A percentile compares a stretch with the other conserved stretches of the same genome.
phyloP scores from a whole-genome alignment of 306 rosid species.

The Erythrophleum fordii region DNA sequence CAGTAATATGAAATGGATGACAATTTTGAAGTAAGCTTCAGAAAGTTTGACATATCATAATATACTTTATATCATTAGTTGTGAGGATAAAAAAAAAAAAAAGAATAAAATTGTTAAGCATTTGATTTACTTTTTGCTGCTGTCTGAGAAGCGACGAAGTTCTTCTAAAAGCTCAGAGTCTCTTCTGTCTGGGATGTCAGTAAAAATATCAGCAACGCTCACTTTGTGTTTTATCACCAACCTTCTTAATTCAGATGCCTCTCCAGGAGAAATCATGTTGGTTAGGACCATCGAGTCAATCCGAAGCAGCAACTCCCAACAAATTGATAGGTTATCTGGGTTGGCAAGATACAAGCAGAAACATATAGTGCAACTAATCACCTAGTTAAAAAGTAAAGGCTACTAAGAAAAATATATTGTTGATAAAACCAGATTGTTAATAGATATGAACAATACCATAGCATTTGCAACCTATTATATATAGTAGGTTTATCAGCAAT shows the following conservation, averaged over 20 bases:
- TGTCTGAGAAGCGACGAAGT: slow-evolving; percentile 62
- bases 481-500: not conserved
- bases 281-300: slow-evolving; percentile 83
- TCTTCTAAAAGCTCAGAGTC: slow-evolving; percentile 71
- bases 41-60: not conserved
- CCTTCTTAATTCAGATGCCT: slow-evolving; percentile 73
- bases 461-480: slow-evolving; percentile 19
- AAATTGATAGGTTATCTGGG: slow-evolving; percentile 67
- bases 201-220: slow-evolving; percentile 56
- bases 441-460: slow-evolving; percentile 21
- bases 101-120: slow-evolving; percentile 20
- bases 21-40: not conserved
- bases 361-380: slow-evolving; percentile 32
- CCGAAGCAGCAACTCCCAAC: slow-evolving; percentile 80
- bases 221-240: slow-evolving; percentile 63
- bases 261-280: slow-evolving; percentile 54
- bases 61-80: not conserved
- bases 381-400: slow-evolving; percentile 16
- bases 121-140: slow-evolving; percentile 59
- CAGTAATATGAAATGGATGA: slow-evolving; percentile 1
- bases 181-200: slow-evolving; percentile 40
- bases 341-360: slow-evolving; percentile 44
- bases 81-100: slow-evolving; percentile 22
- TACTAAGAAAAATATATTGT: not conserved
- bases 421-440: slow-evolving; percentile 11